Percentiles rank a stretch among this genome's conserved stretches.
Evolutionary conservation across 2,329 filamentous ascomycete genomes (phyloP).

Genomic region (Alternaria triticina): DNA sequence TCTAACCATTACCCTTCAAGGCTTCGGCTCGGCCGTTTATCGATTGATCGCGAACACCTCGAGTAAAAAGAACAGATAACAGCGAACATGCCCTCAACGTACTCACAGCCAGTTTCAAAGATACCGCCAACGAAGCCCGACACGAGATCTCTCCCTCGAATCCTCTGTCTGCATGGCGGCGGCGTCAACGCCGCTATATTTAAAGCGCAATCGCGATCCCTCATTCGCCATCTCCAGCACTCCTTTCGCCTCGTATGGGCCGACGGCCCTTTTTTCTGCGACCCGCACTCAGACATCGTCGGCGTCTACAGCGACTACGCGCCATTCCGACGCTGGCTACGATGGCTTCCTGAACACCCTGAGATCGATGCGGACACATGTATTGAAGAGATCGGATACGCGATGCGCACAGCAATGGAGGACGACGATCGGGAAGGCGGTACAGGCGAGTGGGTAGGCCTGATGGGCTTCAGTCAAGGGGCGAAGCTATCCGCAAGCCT

Average conservation of each 20-base stretch:
- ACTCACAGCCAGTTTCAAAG: constrained; percentile 19
- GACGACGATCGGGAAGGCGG: constrained; percentile 51
- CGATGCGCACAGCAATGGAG: constrained; percentile 53
- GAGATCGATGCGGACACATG: constrained; percentile 59
- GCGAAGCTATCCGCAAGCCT: constrained; percentile 57
- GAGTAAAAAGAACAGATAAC: not conserved
- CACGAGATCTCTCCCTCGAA: constrained; percentile 60
- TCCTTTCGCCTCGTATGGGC: constrained; percentile 75
- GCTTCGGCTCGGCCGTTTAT: not conserved
- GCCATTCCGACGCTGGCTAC: constrained; percentile 70
- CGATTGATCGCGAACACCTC: not conserved
- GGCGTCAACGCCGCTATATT: constrained; percentile 76
- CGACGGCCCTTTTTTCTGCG: constrained; percentile 70
- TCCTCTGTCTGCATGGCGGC: constrained; percentile 83
- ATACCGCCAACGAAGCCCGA: constrained; percentile 34
- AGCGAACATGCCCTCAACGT: constrained; percentile 4
- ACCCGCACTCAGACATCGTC: constrained; percentile 67
- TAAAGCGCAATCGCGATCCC: constrained; percentile 67
- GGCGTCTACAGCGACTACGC: constrained; percentile 69
- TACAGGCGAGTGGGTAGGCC: constrained; percentile 56
- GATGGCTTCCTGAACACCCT: constrained; percentile 66
- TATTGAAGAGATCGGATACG: constrained; percentile 56
- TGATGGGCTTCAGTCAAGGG: constrained; percentile 59
- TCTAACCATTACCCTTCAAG: not conserved
- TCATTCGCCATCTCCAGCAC: constrained; percentile 58